Base-by-base conservation (phyloP, 1,284 basidiomycete species). In the Malassezia cuniculi region DNA sequence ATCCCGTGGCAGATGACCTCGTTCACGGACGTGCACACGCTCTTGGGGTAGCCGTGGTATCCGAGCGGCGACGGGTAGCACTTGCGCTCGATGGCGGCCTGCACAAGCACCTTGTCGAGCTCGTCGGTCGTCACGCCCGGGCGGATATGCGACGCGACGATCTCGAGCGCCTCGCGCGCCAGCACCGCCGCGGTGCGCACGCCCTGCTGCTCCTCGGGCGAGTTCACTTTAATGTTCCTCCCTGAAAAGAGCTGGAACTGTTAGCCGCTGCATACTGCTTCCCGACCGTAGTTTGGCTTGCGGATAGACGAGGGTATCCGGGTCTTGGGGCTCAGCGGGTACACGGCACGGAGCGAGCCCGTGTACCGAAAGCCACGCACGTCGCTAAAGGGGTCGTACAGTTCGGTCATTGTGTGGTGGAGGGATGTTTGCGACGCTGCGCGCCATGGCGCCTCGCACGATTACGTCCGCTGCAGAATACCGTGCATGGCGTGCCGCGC, bases 91-190 rank as follows among this genome's bases (percentile, higher is more conserved):
- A 97, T 80, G 51, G 77, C 82, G 14, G 83, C 93, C 50, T 85
- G 77, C 70, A 97, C 90, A n/a, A 93, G 86, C 54, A 95, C 80
- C 53, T 79, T 79, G 69, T 99, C 93, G 19, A 68, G 35, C 66
- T 86, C 84, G 65, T 97, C 87, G 1, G 93, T 95, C 2, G 90
- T 94, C 37, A 94, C 76, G 27, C 93, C 93, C 9, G 86, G 85
- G 38, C 76, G 75, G 52, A 95, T 72, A 58, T 79, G 76, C 0
- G 85, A 76, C 1, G 86, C 90, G 12, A 83, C 80, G 44, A 85
- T 75, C 68, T 95, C 87, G 15, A 97, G 75, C 8, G 97, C 80
- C 72, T 97, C 85, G 47, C 93, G 74, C 8, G 76, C 78, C 48
- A 94, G 74, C 86, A 34, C 59, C 12, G 57, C 55, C 11, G 53